phyloP scores from a whole-genome alignment of 2,329 filamentous ascomycete genomes.

The Pseudogymnoascus sp. region DNA sequence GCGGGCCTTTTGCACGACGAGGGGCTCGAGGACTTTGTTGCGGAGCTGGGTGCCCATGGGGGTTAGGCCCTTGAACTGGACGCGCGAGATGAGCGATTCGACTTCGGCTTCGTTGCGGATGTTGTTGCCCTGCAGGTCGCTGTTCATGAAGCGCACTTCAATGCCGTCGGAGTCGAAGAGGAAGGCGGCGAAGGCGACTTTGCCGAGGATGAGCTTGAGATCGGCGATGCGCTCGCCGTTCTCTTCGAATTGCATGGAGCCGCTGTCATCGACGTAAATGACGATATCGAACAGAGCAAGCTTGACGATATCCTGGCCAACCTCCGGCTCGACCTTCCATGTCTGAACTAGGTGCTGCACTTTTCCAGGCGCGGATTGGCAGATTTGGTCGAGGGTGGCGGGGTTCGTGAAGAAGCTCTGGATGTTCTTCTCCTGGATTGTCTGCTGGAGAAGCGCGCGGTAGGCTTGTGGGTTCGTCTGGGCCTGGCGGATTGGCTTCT shows the following conservation, averaged over 20 bases:
- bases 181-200: constrained; percentile 56
- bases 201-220: constrained; percentile 54
- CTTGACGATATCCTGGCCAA: constrained; percentile 30
- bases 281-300: constrained; percentile 29
- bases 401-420: constrained; percentile 12
- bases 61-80: constrained; percentile 58
- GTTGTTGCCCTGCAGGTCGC: constrained; percentile 42
- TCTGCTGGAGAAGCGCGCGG: constrained; percentile 14
- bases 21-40: constrained; percentile 55
- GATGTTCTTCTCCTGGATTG: constrained; percentile 16
- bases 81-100: constrained; percentile 46
- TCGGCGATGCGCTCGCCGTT: constrained; percentile 60
- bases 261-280: constrained; percentile 49
- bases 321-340: constrained; percentile 27
- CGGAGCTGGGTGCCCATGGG: constrained; percentile 57
- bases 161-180: constrained; percentile 65
- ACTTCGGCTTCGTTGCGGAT: constrained; percentile 52
- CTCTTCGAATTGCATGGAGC: constrained; percentile 63
- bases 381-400: constrained; percentile 13
- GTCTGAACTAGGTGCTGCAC: constrained; percentile 22
- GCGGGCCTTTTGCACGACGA: constrained; percentile 47
- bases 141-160: constrained; percentile 64
- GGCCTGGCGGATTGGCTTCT: constrained; percentile 9
- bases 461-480: constrained; percentile 15
- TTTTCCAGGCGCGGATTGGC: constrained; percentile 11